Evolutionary conservation across 257 asterid species (phyloP).

Genomic region (Primulina huaijiensis): DNA sequence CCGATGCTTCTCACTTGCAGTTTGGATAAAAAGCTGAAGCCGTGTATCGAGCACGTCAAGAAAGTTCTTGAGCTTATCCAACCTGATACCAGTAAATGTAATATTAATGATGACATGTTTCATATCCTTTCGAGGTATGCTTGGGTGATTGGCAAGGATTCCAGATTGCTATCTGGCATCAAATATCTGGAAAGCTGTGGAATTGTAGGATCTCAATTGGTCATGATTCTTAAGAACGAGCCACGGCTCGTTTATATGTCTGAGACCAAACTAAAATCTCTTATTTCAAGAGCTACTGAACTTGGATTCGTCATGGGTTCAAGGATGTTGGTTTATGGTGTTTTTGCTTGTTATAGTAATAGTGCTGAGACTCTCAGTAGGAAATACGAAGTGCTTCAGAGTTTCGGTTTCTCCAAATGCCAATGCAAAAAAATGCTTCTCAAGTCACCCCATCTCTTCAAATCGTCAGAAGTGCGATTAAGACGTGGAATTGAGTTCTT

Average conservation of each 20-base stretch:
- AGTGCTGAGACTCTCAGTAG: slow-evolving; percentile 17
- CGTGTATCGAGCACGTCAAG: neutral
- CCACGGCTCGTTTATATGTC: slow-evolving; percentile 3
- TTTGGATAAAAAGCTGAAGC: neutral
- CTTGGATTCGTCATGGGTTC: slow-evolving; percentile 23
- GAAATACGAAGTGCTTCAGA: slow-evolving; percentile 11
- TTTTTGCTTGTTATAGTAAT: slow-evolving; percentile 1
- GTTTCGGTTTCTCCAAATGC: slow-evolving; percentile 19
- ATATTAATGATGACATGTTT: slow-evolving; percentile 5
- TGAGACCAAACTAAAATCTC: slow-evolving; percentile 14
- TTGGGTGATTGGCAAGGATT: slow-evolving; percentile 9
- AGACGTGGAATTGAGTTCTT: slow-evolving; percentile 21
- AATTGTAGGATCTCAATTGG: slow-evolving; percentile 23
- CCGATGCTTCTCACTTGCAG: neutral
- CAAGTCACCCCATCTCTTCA: neutral
- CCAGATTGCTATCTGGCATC: slow-evolving; percentile 12
- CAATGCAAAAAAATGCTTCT: slow-evolving; percentile 2
- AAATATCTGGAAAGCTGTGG: slow-evolving; percentile 17
- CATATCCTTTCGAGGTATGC: slow-evolving; percentile 20
- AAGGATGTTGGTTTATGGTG: slow-evolving; percentile 22
- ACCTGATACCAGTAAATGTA: neutral
- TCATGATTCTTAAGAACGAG: slow-evolving; percentile 19
- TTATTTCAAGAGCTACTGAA: slow-evolving; percentile 12
- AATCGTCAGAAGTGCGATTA: slow-evolving; percentile 18
- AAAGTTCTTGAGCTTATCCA: neutral